Base-by-base conservation (phyloP, 164 flowering plant species). In the Vitis riparia region DNA sequence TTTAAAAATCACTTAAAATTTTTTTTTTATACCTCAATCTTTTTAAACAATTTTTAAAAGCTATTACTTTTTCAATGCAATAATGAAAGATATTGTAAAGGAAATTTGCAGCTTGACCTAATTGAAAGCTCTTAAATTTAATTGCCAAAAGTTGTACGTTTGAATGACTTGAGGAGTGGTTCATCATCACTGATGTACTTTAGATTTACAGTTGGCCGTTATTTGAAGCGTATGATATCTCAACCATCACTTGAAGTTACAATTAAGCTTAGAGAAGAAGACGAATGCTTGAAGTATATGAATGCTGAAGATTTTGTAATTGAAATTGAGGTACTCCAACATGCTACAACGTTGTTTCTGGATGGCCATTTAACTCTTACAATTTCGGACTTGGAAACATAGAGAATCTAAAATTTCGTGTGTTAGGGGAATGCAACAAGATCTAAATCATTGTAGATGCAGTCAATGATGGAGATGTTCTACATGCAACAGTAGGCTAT, bases 331-430 rank as follows among this genome's bases (percentile, higher is more conserved):
- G 23, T 47, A 19, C 51, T 63, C 23, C n/a, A 17, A 8, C 23
- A 63, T 44, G 10, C 51, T 19, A 14, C n/a, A 13, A 2, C 66
- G 2, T 63, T 63, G 11, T 63, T 63, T 50, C 15, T 0, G 0
- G 23, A 63, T 17, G 51, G 66, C 51, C 66, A 63, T 19, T 15
- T 11, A 9, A 50, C 55, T n/a, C 27, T 44, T 50, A 64, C 55
- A 23, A n/a, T 3, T 64, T 64, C 19, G 67, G 67, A 27, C 5
- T 64, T 16, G 55, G n/a, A 49, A 64, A 64, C 32, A 64, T 50
- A 53, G 11, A 64, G 19, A 19, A 64, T 6, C 55, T 64, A 50
- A 64, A 11, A 17, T 64, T 10, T 50, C n/a, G 55, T 23, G n/a
- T 64, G 1, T 2, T 64, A 3, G 55, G 55, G 10, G 67, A 51